Conservation (phyloP, 2,329 filamentous ascomycete species). For the Tetracladium maxilliforme region DNA sequence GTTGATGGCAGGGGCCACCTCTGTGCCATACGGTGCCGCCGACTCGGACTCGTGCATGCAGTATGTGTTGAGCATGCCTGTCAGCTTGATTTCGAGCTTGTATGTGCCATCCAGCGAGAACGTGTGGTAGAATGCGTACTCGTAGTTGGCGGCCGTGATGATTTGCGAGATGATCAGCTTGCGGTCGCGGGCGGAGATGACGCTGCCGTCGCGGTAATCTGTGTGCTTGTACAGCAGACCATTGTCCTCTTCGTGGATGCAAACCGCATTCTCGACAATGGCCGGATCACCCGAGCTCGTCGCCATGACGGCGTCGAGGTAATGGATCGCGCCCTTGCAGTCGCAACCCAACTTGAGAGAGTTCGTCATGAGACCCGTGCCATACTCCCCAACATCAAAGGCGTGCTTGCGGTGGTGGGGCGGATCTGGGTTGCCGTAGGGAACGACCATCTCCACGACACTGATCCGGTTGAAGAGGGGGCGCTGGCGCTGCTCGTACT, state of each 20-base stretch:
- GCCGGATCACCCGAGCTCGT: conserved; percentile 35
- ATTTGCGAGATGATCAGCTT: conserved; percentile 55
- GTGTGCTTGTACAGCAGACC: conserved; percentile 61
- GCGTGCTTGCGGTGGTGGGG: conserved; percentile 42
- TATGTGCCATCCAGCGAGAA: conserved; percentile 49
- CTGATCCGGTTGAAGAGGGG: conserved; percentile 35
- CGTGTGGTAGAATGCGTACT: conserved; percentile 38
- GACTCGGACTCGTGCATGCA: conserved; percentile 41
- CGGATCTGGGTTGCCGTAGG: conserved; percentile 35
- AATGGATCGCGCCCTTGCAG: conserved; percentile 36
- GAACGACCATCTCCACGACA: conserved; percentile 41
- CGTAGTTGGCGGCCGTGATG: conserved; percentile 57
- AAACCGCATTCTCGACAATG: conserved; percentile 42
- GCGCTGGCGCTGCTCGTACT: conserved; percentile 38
- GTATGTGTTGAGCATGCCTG: conserved; percentile 47
- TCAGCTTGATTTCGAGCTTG: conserved; percentile 47
- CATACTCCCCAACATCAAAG: conserved; percentile 43
- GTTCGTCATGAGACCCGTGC: conserved; percentile 39
- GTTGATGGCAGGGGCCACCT: conserved; percentile 48
- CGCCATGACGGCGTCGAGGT: conserved; percentile 42
- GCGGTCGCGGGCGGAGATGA: conserved; percentile 42
- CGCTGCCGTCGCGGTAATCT: conserved; percentile 48
- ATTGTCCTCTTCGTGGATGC: conserved; percentile 56
- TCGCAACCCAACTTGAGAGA: conserved; percentile 39
- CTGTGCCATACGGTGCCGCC: conserved; percentile 37